Percentiles rank a stretch among this genome's conserved stretches.
These are phyloP conservation scores for Verticillium zaregamsianum DNA, from an alignment of 2,329 filamentous ascomycete species.

Conservation along the genomic window DNA sequence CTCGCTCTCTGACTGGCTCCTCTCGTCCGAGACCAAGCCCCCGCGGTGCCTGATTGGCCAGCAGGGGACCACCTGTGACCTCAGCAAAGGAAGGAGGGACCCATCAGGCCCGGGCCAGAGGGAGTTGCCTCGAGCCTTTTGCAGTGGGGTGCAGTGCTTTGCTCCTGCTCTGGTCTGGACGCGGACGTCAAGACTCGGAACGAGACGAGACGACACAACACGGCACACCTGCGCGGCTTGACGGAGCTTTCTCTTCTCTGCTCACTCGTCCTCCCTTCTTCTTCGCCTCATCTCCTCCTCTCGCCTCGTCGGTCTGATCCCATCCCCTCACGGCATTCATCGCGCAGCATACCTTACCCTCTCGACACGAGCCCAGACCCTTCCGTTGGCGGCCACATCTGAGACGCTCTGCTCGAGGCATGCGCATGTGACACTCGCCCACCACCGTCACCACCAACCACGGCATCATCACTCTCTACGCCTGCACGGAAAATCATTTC, in stretches of 20 bases:
- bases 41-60: neutral
- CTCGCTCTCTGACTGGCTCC: neutral
- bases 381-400: neutral
- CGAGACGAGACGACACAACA: neutral
- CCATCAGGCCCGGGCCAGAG: neutral
- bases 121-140: neutral
- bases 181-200: neutral
- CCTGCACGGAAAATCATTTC: neutral
- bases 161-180: neutral
- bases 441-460: conserved; percentile 5
- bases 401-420: neutral
- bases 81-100: neutral
- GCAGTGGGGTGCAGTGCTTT: neutral
- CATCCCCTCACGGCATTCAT: neutral
- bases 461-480: neutral
- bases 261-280: neutral
- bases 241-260: conserved; percentile 8
- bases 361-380: neutral
- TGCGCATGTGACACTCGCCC: neutral
- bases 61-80: neutral
- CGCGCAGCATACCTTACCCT: conserved; percentile 3
- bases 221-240: neutral
- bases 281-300: neutral
- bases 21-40: neutral
- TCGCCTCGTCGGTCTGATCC: neutral